Percentiles rank a stretch among this genome's conserved stretches.
These are phyloP conservation scores for Papiliotrema terrestris DNA, from an alignment of 1,284 basidiomycete species.

Conservation along the genomic window DNA sequence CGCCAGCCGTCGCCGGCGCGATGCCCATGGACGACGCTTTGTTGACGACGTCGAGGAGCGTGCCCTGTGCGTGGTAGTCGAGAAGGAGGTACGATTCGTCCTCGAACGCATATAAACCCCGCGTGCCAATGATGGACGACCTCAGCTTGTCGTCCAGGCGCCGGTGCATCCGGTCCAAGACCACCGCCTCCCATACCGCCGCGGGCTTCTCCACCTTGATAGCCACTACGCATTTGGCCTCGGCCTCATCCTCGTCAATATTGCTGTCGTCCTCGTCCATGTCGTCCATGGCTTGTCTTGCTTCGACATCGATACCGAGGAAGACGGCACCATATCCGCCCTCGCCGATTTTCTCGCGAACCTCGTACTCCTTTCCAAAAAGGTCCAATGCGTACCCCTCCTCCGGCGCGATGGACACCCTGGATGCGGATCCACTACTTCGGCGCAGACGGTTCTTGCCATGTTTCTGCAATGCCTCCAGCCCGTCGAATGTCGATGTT, in stretches of 20 bases:
- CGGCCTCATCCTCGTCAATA: constrained; percentile 59
- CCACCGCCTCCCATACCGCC: constrained; percentile 89
- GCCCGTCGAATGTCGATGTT: constrained; percentile 56
- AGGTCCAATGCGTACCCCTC: constrained; percentile 50
- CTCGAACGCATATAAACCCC: constrained; percentile 71
- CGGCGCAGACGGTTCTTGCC: constrained; percentile 50
- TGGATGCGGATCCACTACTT: constrained; percentile 27
- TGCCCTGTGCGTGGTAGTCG: constrained; percentile 86
- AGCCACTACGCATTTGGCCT: constrained; percentile 63
- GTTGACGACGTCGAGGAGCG: constrained; percentile 90
- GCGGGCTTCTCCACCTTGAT: constrained; percentile 89
- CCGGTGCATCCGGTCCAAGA: constrained; percentile 72
- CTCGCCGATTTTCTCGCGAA: constrained; percentile 88
- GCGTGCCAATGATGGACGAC: constrained; percentile 67
- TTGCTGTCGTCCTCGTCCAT: constrained; percentile 57
- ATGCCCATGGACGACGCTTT: constrained; percentile 62
- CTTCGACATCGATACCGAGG: constrained; percentile 57
- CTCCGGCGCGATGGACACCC: constrained; percentile 26
- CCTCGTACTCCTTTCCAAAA: constrained; percentile 61
- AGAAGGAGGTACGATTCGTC: constrained; percentile 91
- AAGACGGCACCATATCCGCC: constrained; percentile 96
- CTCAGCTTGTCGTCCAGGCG: constrained; percentile 59
- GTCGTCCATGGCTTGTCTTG: constrained; percentile 53
- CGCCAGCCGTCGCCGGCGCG: constrained; percentile 38
- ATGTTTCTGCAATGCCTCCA: constrained; percentile 59